Conservation (phyloP, 2,329 filamentous ascomycete genomes). For the Cercospora berteroae region DNA sequence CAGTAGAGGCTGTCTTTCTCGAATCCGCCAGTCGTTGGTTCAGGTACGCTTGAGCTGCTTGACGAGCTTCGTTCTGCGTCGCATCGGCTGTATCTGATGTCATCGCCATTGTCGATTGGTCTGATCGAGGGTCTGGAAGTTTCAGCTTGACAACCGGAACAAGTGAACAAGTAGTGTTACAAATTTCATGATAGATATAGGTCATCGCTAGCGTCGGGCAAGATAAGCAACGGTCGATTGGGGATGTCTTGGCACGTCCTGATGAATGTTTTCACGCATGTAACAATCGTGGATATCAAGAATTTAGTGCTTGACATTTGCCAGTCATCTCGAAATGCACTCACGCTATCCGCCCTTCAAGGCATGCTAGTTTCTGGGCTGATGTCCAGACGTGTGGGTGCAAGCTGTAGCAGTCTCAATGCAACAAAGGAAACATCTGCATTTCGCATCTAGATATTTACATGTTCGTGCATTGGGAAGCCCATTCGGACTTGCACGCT, state of each 20-base stretch:
- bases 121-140: neutral
- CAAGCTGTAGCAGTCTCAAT: neutral
- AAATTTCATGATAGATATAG: neutral
- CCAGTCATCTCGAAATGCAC: neutral
- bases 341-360: neutral
- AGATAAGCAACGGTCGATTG: neutral
- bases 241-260: neutral
- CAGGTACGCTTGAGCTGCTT: constrained; percentile 37
- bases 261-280: neutral
- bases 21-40: constrained; percentile 35
- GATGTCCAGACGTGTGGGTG: neutral
- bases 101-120: constrained; percentile 9
- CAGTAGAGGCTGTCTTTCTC: constrained; percentile 9
- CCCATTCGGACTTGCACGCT: constrained; percentile 4
- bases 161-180: neutral
- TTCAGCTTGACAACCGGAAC: neutral
- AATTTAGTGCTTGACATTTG: neutral
- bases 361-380: neutral
- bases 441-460: constrained; percentile 30
- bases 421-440: constrained; percentile 24
- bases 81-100: constrained; percentile 15
- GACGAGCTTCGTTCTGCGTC: constrained; percentile 37
- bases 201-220: neutral
- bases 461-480: constrained; percentile 13
- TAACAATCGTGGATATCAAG: neutral